Conservation (phyloP, 2,329 filamentous ascomycete genomes). For the Pseudogymnoascus sp. region DNA sequence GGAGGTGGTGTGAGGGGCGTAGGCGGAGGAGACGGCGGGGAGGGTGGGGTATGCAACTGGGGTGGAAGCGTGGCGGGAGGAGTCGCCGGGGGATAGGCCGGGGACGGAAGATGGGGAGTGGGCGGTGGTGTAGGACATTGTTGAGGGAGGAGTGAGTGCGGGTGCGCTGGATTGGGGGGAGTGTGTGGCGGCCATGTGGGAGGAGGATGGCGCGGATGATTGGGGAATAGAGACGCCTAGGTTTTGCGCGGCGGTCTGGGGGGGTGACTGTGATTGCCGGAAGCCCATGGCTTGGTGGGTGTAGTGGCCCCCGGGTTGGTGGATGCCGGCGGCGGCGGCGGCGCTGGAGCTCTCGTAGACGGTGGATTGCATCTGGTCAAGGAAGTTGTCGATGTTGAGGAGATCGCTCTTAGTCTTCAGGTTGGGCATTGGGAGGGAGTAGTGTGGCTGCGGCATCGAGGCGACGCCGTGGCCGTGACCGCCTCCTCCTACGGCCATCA, state of each 20-base stretch:
- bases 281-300: constrained; percentile 48
- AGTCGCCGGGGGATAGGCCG: constrained; percentile 57
- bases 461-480: constrained; percentile 40
- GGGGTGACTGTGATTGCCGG: constrained; percentile 52
- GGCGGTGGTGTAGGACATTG: constrained; percentile 69
- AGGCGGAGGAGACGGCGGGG: constrained; percentile 63
- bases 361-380: constrained; percentile 92
- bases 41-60: constrained; percentile 69
- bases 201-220: constrained; percentile 41
- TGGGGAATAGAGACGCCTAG: constrained; percentile 24
- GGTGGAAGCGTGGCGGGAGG: constrained; percentile 51
- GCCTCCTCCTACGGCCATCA: constrained; percentile 50
- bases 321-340: constrained; percentile 70
- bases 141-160: constrained; percentile 68
- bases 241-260: constrained; percentile 31
- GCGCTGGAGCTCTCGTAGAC: constrained; percentile 90
- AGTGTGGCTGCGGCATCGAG: constrained; percentile 64
- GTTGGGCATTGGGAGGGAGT: constrained; percentile 82
- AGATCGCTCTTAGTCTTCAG: constrained; percentile 90
- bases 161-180: constrained; percentile 57
- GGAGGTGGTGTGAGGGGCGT: constrained; percentile 59
- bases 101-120: constrained; percentile 60
- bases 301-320: constrained; percentile 66
- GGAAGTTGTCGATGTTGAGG: constrained; percentile 85
- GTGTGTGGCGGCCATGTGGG: constrained; percentile 56